phyloP scores from a whole-genome alignment of 768 basidiomycete genomes.

The Chlorophyllum brunneum region DNA sequence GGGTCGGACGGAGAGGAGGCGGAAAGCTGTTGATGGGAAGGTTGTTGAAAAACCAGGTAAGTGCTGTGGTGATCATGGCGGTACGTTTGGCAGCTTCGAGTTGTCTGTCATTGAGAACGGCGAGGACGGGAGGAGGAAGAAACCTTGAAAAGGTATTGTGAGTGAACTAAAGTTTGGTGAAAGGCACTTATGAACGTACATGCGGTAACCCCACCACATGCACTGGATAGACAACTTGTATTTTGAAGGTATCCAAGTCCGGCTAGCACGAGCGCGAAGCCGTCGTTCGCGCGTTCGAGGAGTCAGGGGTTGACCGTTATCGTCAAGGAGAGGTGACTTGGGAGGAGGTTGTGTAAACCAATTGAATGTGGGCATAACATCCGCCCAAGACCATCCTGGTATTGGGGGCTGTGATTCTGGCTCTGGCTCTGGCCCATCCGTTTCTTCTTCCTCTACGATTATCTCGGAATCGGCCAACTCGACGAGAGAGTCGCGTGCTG shows the following conservation, averaged over 20 bases:
- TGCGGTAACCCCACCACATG: constrained; percentile 83
- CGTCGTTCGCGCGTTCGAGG: constrained; percentile 7
- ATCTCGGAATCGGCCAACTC: constrained; percentile 10
- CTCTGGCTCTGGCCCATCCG: constrained; percentile 1
- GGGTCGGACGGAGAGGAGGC: constrained; percentile 51
- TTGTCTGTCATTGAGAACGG: constrained; percentile 58
- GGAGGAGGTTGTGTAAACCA: constrained; percentile 4
- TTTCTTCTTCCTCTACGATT: no score
- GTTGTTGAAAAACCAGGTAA: constrained; percentile 72
- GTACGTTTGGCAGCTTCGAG: constrained; percentile 72
- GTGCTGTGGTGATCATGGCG: constrained; percentile 66
- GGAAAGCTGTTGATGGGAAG: constrained; percentile 59
- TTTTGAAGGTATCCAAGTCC: constrained; percentile 64
- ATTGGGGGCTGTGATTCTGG: neutral
- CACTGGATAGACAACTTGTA: constrained; percentile 74
- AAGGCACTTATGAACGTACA: constrained; percentile 48
- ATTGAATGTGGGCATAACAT: neutral
- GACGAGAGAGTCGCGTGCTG: neutral
- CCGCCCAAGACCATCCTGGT: constrained; percentile 5
- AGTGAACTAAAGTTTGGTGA: neutral
- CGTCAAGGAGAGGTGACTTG: neutral
- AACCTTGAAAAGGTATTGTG: constrained; percentile 41
- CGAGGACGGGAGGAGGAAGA: constrained; percentile 74
- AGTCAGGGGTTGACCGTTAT: neutral
- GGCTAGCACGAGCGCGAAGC: constrained; percentile 5